Conservation (phyloP, 306 rosid genomes). For the Canavalia gladiata region DNA sequence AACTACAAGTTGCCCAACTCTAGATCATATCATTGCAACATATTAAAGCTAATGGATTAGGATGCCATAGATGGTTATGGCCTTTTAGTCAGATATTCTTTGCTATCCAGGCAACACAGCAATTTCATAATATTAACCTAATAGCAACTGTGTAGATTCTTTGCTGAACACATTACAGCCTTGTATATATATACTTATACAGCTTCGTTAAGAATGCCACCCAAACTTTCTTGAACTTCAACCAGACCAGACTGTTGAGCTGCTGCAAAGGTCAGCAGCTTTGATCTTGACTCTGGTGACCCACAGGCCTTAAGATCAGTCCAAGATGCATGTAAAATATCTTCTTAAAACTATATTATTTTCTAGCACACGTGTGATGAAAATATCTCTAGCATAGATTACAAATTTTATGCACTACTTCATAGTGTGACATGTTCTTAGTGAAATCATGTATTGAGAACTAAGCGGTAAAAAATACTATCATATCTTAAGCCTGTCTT, state of each 20-base stretch:
- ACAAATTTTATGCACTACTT: neutral
- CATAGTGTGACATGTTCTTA: neutral
- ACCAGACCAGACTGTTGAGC: conserved; percentile 41
- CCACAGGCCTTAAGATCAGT: conserved; percentile 11
- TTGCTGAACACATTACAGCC: neutral
- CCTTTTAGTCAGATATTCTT: neutral
- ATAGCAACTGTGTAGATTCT: neutral
- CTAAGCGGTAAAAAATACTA: conserved; percentile 8
- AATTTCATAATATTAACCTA: neutral
- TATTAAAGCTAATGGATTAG: neutral
- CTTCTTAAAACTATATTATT: conserved; percentile 35
- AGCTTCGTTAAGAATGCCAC: conserved; percentile 7
- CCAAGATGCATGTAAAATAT: conserved; percentile 25
- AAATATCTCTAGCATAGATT: neutral
- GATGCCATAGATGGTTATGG: neutral
- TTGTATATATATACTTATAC: neutral
- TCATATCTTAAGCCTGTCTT: neutral
- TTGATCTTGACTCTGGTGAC: conserved; percentile 34
- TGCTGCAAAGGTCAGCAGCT: conserved; percentile 32
- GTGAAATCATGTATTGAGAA: neutral
- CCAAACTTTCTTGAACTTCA: conserved; percentile 33
- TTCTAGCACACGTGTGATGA: neutral
- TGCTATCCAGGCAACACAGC: neutral
- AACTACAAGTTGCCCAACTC: conserved; percentile 19
- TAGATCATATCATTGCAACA: conserved; percentile 22